phyloP scores from a whole-genome alignment of 352 stramenopile species.

The Phytopythium ostracodes region DNA sequence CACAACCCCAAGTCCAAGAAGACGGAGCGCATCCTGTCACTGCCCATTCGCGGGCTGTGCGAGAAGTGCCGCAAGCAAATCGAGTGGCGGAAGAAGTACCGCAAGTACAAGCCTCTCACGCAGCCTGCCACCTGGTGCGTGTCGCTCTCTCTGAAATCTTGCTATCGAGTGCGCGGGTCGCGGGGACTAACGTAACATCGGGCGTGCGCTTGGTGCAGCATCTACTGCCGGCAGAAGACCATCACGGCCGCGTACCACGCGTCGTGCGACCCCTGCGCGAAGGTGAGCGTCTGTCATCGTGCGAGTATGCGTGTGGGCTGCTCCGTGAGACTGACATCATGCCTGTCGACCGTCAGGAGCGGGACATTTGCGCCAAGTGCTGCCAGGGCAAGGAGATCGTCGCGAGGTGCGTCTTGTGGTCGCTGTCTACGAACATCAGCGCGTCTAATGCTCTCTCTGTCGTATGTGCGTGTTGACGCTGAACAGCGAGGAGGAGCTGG shows the following conservation, averaged over 20 bases:
- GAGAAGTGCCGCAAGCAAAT: slow-evolving; percentile 95
- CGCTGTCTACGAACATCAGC: neutral
- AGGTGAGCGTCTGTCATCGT: slow-evolving; percentile 21
- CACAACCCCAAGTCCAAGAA: slow-evolving; percentile 99
- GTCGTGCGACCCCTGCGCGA: slow-evolving; percentile 89
- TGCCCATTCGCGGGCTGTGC: slow-evolving; percentile 92
- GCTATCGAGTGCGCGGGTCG: too few relatives aligned
- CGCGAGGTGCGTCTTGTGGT: slow-evolving; percentile 29
- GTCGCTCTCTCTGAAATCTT: neutral
- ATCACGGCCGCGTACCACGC: slow-evolving; percentile 94
- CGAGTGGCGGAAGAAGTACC: slow-evolving; percentile 98
- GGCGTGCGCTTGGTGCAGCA: slow-evolving; percentile 40
- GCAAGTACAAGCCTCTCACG: slow-evolving; percentile 97
- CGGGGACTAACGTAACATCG: neutral
- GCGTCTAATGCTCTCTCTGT: neutral
- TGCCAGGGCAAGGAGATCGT: slow-evolving; percentile 73
- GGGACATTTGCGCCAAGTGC: slow-evolving; percentile 89
- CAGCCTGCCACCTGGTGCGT: slow-evolving; percentile 89
- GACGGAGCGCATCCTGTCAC: slow-evolving; percentile 90
- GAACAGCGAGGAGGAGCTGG: slow-evolving; percentile 49
- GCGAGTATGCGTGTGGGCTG: neutral
- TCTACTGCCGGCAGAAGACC: slow-evolving; percentile 89
- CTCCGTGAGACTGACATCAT: neutral
- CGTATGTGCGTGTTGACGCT: slow-evolving; percentile 5
- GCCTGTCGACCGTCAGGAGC: slow-evolving; percentile 22